Base-by-base conservation (phyloP, 805 yeast genomes). In the Yarrowia alimentaria region DNA sequence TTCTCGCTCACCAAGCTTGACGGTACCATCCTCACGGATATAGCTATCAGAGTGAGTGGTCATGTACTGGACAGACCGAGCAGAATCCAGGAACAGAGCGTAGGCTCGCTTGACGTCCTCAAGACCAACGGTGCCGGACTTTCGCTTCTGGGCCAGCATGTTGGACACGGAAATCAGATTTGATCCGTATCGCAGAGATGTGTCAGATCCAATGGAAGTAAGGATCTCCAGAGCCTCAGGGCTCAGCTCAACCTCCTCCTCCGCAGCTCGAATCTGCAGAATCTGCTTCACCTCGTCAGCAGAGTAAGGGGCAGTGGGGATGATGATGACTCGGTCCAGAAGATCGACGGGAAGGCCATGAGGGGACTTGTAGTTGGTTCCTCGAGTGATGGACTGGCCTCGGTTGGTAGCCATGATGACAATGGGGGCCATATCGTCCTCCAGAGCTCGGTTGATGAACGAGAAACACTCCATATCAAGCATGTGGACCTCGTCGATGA, bases 401-500 rank as follows among this genome's bases (percentile, higher is more conserved):
- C 97, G 79, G 71, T 93, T 93, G 19, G 99, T 90, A 35, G 99
- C 99, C 94, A 93, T 86, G 57, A 93, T 85, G 32, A 93, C 96
- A 63, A 93, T 87, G 28, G 99, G 99, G 12, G 98, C 86, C 67
- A 93, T 84, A 55, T 89, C 95, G 62, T 89, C 95, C 72, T 93
- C 99, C 54, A 93, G 74, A 9, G 99, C 99, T 59, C 97, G 80
- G 71, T 93, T 93, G 60, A 93, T 78, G 68, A 86, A 93, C 13
- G 98, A 85, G 65, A 93, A 93, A 62, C 96, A 83, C 69, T 93
- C 99, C 61, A 93, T 84, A 68, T 93, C 99, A 57, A 93, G 79
- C 98, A 93, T 93, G 70, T 93, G 96, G 45, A 90, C 97, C 71
- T 93, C 99, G 68, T 93, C 99, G 60, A 93, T 89, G 68, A 93